Conservation (phyloP, 768 basidiomycete genomes). For the Russula virescens region DNA sequence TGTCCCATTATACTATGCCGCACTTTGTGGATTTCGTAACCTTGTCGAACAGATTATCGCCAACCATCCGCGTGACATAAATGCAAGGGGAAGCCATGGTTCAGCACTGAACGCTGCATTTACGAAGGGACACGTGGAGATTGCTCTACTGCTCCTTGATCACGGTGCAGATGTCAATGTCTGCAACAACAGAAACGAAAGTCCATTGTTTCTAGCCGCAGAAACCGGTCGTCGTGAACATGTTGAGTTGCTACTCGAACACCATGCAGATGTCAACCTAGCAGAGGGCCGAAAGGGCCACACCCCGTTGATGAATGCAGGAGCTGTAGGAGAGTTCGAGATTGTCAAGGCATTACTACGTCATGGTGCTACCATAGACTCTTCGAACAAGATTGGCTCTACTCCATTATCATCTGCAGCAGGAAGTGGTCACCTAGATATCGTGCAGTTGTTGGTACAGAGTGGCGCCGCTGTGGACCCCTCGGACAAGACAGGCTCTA, state of each 20-base stretch:
- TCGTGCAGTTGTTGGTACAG: background rate
- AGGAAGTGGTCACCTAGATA: background rate
- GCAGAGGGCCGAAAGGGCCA: no score
- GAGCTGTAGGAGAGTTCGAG: background rate
- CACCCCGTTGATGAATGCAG: background rate
- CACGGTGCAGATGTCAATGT: background rate
- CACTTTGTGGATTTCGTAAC: slow-evolving; percentile 1
- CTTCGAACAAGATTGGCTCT: no score
- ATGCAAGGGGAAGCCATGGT: background rate
- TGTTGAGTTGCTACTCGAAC: background rate
- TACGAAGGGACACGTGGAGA: background rate
- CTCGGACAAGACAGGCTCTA: background rate
- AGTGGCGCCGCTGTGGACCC: background rate
- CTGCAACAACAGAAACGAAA: background rate
- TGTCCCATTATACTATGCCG: slow-evolving; percentile 4
- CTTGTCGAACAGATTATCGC: background rate
- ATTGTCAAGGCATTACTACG: background rate
- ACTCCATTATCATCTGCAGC: background rate
- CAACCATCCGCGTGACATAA: background rate
- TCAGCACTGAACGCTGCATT: background rate
- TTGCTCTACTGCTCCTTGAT: background rate
- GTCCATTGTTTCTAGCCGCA: background rate
- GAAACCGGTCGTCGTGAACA: background rate
- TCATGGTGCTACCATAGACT: background rate
- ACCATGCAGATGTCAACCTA: background rate